These are phyloP conservation scores for Floccularia luteovirens DNA, from an alignment of 768 basidiomycete genomes.

Conservation along the genomic window DNA sequence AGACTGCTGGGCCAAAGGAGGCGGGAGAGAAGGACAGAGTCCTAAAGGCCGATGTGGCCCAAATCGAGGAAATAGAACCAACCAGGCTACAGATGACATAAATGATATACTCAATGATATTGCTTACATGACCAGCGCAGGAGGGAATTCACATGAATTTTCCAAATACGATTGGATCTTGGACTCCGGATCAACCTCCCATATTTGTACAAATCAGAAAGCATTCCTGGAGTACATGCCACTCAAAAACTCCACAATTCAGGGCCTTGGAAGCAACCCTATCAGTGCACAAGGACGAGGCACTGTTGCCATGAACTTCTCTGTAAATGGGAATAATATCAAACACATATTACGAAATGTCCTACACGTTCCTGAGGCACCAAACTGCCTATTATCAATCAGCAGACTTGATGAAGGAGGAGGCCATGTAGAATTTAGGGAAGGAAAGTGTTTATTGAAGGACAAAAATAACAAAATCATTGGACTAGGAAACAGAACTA, in stretches of 20 bases:
- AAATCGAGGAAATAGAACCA: slow-evolving; percentile 9
- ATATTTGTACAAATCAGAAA: slow-evolving; percentile 13
- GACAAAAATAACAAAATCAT: slow-evolving; percentile 7
- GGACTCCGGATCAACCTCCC: slow-evolving; percentile 16
- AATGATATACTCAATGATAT: slow-evolving; percentile 8
- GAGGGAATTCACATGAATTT: slow-evolving; percentile 4
- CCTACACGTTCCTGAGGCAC: slow-evolving; percentile 12
- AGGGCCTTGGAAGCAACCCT: slow-evolving; percentile 10
- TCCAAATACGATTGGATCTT: slow-evolving; percentile 14
- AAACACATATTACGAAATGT: slow-evolving; percentile 11
- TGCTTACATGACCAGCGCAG: slow-evolving; percentile 8
- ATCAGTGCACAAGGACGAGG: slow-evolving; percentile 10
- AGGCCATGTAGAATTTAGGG: slow-evolving; percentile 3
- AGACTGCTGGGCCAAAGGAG: slow-evolving; percentile 29
- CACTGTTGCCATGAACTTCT: slow-evolving; percentile 11
- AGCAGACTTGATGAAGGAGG: slow-evolving; percentile 8
- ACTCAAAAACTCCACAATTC: slow-evolving; percentile 7
- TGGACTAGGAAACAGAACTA: slow-evolving; percentile 6
- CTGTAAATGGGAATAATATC: slow-evolving; percentile 9
- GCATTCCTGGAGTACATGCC: slow-evolving; percentile 12
- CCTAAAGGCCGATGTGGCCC: slow-evolving; percentile 10
- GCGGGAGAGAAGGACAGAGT: slow-evolving; percentile 26
- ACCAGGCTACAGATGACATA: slow-evolving; percentile 7
- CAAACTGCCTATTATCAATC: slow-evolving; percentile 15
- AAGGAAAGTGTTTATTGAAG: slow-evolving; percentile 9